phyloP scores from a whole-genome alignment of 2,329 filamentous ascomycete species.

The Fusarium odoratissimum region DNA sequence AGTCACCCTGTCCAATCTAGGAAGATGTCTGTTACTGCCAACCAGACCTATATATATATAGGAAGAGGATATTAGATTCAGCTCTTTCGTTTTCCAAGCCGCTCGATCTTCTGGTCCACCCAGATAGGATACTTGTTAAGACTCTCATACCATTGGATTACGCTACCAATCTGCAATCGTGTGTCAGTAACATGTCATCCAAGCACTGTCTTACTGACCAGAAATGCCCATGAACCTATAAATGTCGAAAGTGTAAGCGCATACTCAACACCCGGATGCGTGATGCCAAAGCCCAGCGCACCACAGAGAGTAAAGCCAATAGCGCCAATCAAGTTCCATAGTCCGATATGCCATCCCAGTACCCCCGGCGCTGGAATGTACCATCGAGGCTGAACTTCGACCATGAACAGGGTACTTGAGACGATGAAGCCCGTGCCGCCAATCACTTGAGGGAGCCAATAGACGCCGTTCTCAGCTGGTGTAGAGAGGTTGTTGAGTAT shows the following conservation, averaged over 20 bases:
- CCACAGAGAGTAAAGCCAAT: conserved; percentile 72
- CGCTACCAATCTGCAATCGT: conserved; percentile 14
- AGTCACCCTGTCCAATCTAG: no score
- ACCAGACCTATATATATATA: no score
- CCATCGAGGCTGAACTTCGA: conserved; percentile 74
- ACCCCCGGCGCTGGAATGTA: conserved; percentile 66
- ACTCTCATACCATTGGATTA: not conserved
- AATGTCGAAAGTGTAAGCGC: conserved; percentile 62
- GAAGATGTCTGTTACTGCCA: no score
- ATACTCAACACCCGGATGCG: conserved; percentile 51
- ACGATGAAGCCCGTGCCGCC: conserved; percentile 72
- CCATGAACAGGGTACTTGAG: conserved; percentile 69
- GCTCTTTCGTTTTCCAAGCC: not conserved
- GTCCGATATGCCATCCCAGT: conserved; percentile 75
- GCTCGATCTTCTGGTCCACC: not conserved
- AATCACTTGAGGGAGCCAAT: conserved; percentile 70
- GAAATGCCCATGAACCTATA: conserved; percentile 62
- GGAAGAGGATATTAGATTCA: not conserved
- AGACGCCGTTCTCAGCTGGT: conserved; percentile 60
- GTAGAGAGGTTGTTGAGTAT: conserved; percentile 58
- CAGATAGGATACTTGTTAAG: not conserved
- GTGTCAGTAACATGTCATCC: no score
- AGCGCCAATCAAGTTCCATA: conserved; percentile 73
- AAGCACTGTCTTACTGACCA: conserved; percentile 38
- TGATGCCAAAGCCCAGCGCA: conserved; percentile 63